Percentiles rank a stretch among this genome's conserved stretches.
Conservation (phyloP, 73 alveolate species). For the Stentor roeselii region DNA sequence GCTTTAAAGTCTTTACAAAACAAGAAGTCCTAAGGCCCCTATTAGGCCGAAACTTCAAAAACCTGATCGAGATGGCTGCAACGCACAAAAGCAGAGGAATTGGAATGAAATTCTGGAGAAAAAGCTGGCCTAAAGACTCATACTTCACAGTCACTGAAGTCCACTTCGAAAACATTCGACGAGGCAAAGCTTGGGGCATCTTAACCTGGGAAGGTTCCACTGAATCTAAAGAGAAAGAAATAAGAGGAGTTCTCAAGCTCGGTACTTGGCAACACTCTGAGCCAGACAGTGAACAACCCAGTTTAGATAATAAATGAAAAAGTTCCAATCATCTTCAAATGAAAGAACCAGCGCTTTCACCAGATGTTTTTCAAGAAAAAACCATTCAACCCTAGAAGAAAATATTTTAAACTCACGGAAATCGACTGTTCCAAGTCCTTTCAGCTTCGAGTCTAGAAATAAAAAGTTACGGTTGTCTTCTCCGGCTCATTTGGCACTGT, state of each 20-base stretch:
- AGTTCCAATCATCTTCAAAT: not conserved
- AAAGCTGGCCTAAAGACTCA: slow-evolving; percentile 14
- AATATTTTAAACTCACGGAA: not conserved
- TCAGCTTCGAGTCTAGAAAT: not conserved
- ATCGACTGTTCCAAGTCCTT: not conserved
- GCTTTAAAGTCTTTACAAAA: not conserved
- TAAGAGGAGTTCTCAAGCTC: not conserved
- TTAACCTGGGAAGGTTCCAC: slow-evolving; percentile 5
- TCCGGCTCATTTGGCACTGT: not conserved
- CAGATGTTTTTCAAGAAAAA: not conserved
- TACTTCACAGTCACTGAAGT: not conserved
- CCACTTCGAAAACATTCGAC: not conserved
- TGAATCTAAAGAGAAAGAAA: not conserved
- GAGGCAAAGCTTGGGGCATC: slow-evolving; percentile 25
- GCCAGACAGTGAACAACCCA: not conserved
- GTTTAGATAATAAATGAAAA: not conserved
- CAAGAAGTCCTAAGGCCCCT: slow-evolving; percentile 10
- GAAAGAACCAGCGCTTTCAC: not conserved
- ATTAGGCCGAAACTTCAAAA: slow-evolving; percentile 16
- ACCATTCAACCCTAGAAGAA: not conserved
- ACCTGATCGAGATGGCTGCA: not conserved
- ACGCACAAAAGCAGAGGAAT: not conserved
- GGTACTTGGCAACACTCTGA: not conserved
- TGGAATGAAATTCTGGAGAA: slow-evolving; percentile 11
- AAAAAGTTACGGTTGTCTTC: not conserved